Evolutionary conservation across 1,139 yeast species (phyloP), one percentile per base, ranked within the genome.

Genomic region (Taphrina deformans): DNA sequence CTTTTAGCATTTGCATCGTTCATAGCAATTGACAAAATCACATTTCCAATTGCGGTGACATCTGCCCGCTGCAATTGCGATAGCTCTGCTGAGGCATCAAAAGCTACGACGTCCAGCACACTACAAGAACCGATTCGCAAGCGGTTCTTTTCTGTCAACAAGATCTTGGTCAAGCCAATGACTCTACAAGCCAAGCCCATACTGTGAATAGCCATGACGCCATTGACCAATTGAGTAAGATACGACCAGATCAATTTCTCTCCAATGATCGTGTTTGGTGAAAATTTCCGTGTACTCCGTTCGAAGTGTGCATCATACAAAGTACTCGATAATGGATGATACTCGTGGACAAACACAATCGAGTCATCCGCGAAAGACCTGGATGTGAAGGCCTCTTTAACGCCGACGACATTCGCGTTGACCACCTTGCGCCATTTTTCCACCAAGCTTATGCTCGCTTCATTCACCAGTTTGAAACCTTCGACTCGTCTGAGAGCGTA

Each of bases 351-450:
- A 62, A 69, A 69, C 26, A 69, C 67, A 29, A 69, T 65, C 9
- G 71, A 85, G 67, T 82, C 81, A 69, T 88, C 93, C 46, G 91
- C 92, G 77, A 95, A 93, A 4, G 92, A 89, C 69, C 90, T 83
- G 10, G 95, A 86, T 0, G 97, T 88, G 74, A 93, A 93, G 10
- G 96, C 91, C 73, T 92, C 97, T 62, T 83, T 82, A 7, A 91
- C 76, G 46, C 81, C 80, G 1, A 88, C 89, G 18, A 90, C 78
- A 70, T 86, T 86, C 14, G 92, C 82, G 69, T 79, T 78, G 31
- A 80, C 76, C 10, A 84, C 72, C 50, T 76, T 74, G 56, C 75
- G 76, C 90, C 90, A 87, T 62, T 74, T 79, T 67, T 82, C 81
- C 53, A 86, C 79, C 4, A 76, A 73, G 26, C 78, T 72, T 67